Conservation (phyloP, 2,329 filamentous ascomycete species). For the Cladosporium velox region DNA sequence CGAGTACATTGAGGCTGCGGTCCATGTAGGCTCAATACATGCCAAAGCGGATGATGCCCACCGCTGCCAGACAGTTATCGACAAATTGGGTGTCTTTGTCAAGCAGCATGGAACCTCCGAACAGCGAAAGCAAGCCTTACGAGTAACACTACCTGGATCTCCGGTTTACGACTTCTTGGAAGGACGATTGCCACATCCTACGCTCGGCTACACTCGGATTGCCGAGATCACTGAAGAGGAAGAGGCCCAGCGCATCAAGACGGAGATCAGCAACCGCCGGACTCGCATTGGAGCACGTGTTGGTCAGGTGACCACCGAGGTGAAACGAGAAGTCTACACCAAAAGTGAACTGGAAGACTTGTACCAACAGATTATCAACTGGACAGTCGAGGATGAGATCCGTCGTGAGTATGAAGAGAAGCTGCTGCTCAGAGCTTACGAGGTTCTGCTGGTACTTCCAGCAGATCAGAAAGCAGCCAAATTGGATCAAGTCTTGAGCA, state of each 20-base stretch:
- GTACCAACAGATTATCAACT: conserved; percentile 84
- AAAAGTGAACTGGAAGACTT: conserved; percentile 76
- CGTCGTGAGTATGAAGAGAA: conserved; percentile 89
- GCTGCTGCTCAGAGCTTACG: conserved; percentile 76
- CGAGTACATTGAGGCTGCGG: conserved; percentile 71
- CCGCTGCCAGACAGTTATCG: conserved; percentile 64
- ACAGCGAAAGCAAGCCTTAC: conserved; percentile 76
- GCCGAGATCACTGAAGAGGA: conserved; percentile 81
- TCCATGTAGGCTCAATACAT: conserved; percentile 75
- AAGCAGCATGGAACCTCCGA: conserved; percentile 69
- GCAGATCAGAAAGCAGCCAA: conserved; percentile 69
- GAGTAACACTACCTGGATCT: conserved; percentile 75
- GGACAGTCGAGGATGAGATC: conserved; percentile 82
- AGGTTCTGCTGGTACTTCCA: conserved; percentile 70
- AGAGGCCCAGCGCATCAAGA: conserved; percentile 87
- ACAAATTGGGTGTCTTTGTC: conserved; percentile 77
- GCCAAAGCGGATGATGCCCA: conserved; percentile 62
- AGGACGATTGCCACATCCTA: conserved; percentile 77
- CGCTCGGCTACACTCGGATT: conserved; percentile 77
- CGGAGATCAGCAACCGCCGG: conserved; percentile 82
- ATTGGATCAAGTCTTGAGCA: conserved; percentile 69
- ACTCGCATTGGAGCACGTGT: conserved; percentile 84
- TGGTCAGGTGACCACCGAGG: conserved; percentile 79
- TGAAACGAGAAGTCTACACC: conserved; percentile 79
- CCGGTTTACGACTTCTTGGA: conserved; percentile 81